phyloP scores from a whole-genome alignment of 2,329 filamentous ascomycete species.

The Aureobasidium sp. region DNA sequence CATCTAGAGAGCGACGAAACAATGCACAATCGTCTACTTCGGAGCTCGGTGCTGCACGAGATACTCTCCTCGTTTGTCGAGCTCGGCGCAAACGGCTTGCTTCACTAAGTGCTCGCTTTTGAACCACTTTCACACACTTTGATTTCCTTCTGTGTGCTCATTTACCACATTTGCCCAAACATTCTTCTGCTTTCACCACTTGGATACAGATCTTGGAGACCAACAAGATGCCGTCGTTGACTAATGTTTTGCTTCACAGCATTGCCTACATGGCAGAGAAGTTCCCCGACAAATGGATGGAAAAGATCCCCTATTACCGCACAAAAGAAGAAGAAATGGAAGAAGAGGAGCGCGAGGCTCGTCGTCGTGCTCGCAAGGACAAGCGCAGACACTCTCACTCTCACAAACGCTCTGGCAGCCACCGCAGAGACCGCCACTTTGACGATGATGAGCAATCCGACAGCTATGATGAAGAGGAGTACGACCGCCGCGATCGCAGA shows the following conservation, averaged over 20 bases:
- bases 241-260: conserved; percentile 16
- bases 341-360: conserved; percentile 13
- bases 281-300: conserved; percentile 31
- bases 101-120: neutral
- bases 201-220: neutral
- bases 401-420: conserved; percentile 1
- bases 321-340: conserved; percentile 21
- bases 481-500: conserved; percentile 2
- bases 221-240: conserved; percentile 2
- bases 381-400: conserved; percentile 14
- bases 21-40: neutral
- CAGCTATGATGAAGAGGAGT: neutral
- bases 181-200: neutral
- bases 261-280: conserved; percentile 22
- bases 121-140: neutral
- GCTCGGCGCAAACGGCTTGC: conserved; percentile 1
- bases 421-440: conserved; percentile 17
- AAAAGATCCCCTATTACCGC: conserved; percentile 30
- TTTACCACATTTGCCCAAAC: neutral
- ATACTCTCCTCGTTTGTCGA: neutral
- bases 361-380: conserved; percentile 9
- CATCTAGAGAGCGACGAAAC: neutral
- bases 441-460: conserved; percentile 21
- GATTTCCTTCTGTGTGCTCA: neutral
- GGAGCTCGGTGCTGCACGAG: neutral